A percentile compares a stretch with the other conserved stretches of the same genome.
phyloP scores from a whole-genome alignment of 495 filamentous ascomycete species.

The Hypomontagnella monticulosa region DNA sequence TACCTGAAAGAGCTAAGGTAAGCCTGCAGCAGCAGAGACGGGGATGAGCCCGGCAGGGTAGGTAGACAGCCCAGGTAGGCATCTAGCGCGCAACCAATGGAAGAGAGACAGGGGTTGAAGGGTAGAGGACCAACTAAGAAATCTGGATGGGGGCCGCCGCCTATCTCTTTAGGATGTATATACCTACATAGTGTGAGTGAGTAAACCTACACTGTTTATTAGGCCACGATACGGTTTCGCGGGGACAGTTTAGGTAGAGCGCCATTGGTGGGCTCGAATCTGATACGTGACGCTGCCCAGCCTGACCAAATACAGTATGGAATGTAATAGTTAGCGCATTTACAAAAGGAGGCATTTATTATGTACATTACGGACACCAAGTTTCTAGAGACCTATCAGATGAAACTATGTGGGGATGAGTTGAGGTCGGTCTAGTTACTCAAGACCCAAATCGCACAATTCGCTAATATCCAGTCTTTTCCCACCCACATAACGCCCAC shows the following conservation, averaged over 20 bases:
- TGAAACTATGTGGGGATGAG: constrained; percentile 12
- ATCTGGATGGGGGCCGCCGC: no score
- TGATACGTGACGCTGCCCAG: constrained; percentile 31
- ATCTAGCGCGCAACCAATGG: constrained; percentile 1
- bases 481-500: neutral
- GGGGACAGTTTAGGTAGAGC: constrained; percentile 14
- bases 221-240: constrained; percentile 24
- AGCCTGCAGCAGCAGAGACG: constrained; percentile 20
- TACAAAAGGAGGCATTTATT: constrained; percentile 6
- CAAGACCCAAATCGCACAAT: constrained; percentile 11
- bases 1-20: constrained; percentile 19
- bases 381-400: constrained; percentile 13
- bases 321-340: constrained; percentile 15
- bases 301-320: constrained; percentile 26
- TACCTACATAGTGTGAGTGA: neutral
- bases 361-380: neutral
- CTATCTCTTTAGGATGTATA: neutral
- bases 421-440: neutral
- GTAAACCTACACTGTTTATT: constrained; percentile 6
- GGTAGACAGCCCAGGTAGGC: constrained; percentile 25
- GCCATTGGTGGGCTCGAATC: constrained; percentile 17
- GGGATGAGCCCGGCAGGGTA: constrained; percentile 31
- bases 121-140: neutral
- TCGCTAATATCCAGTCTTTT: neutral
- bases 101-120: constrained; percentile 2